phyloP scores from a whole-genome alignment of 306 rosid species.

The Corylus americana region DNA sequence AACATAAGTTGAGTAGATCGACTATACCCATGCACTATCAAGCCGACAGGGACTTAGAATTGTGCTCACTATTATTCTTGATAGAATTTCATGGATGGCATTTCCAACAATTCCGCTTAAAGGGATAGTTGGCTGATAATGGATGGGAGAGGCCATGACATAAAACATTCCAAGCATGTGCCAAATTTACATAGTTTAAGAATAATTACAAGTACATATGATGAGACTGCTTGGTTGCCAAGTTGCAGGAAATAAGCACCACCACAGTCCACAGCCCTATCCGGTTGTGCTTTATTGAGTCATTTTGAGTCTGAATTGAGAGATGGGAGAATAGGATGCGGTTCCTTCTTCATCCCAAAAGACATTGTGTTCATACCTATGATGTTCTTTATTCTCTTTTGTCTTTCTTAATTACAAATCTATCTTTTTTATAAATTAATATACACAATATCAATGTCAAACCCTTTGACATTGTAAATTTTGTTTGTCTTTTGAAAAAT shows the following conservation, averaged over 20 bases:
- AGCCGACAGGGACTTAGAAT: neutral
- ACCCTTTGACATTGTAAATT: neutral
- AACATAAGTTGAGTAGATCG: too few species aligned
- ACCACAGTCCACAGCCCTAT: neutral
- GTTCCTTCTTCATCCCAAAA: neutral
- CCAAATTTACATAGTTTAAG: conserved; percentile 1
- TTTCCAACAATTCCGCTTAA: neutral
- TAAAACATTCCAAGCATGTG: conserved; percentile 1
- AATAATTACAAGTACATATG: neutral
- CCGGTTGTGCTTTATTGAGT: neutral
- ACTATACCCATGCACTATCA: neutral
- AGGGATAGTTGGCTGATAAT: neutral
- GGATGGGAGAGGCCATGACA: neutral
- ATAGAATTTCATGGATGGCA: neutral
- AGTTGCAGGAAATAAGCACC: conserved; percentile 5
- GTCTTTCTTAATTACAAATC: neutral
- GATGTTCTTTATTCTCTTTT: neutral
- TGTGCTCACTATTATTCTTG: neutral
- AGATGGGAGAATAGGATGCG: neutral
- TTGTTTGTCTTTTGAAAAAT: too few species aligned
- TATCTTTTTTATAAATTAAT: neutral
- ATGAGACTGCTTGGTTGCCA: conserved; percentile 1
- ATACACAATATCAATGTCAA: neutral
- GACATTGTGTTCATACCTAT: neutral
- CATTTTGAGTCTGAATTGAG: neutral